Evolutionary conservation across 73 alveolate species (phyloP), one percentile per base, ranked within the genome.

Genomic region (Paramecium octaurelia): DNA sequence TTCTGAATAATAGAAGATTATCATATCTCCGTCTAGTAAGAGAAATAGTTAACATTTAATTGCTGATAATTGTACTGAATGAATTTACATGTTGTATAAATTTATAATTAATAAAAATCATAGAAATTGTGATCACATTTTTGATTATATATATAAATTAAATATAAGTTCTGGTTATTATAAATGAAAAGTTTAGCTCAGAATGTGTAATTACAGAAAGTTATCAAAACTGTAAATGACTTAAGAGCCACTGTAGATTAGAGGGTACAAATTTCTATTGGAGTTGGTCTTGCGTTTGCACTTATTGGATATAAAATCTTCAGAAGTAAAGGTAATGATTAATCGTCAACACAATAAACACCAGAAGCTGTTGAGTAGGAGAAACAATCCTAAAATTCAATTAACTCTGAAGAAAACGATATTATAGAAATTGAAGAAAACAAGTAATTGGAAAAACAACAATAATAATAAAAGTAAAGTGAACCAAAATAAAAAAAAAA

Each of bases 31-130:
- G 46, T 20, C 34, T 31, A 44, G 64, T 36, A 73, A 73, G 23
- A 73, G 46, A 73, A 73, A 34, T 73, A 73, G 87, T 73, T 73
- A 73, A 73, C 84, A 64, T 64, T 73, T 73, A 40, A 73, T 36
- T 18, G 91, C 91, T 80, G 91, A 80, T 44, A 80, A 46, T 80
- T 80, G 73, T 40, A 80, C 91, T 80, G 36, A 80, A 80, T 80
- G 91, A 80, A 42, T 42, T 43, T 80, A 43, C 57, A 80, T 73
- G 14, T 73, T 73, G 38, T n/a, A 12, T 73, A 29, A 73, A 64
- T 27, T 34, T 31, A 64, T 64, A 34, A 64, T 31, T 54, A 54
- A 54, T 54, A 54, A 54, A 54, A 54, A 18, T 54, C 69, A n/a
- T 54, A 18, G 29, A 54, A 54, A 54, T 54, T 18, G 34, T 54